Evolutionary conservation across 805 yeast species (phyloP), one percentile per base, ranked within the genome.

Genomic region (Candida vaughaniae): DNA sequence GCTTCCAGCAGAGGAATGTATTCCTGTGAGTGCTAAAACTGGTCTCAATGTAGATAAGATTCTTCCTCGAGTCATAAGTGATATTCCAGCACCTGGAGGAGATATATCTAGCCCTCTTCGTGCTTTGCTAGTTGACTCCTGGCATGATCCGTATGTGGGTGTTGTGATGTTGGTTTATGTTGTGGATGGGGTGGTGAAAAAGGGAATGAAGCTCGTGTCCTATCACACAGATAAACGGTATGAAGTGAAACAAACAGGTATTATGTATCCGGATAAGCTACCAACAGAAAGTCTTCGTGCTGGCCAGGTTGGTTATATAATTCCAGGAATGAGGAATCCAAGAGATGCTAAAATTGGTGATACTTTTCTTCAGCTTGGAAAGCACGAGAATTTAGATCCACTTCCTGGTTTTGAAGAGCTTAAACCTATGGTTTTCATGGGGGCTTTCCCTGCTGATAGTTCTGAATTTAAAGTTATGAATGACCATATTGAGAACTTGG

Each of bases 391-490:
- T 1, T 80, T 85, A 2, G 86, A 81, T 45, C 82, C 96, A 1
- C 69, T 91, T 17, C 96, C 95, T 1, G 98, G 98, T 1, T 93
- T 91, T 58, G 97, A 90, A 60, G 96, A 88, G 51, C 90, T 95
- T 1, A 90, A 93, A 59, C 96, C 98, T 1, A 93, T 93, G 98
- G 98, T 91, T 6, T 93, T 91, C 58, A 95, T 91, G 33, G 98
- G 98, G 10, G 99, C 98, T 0, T 91, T 88, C 51, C 98, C 99
- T 0, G 93, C 96, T 0, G 96, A 91, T 52, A 96, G 96, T 4
- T 75, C 83, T 0, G 96, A 91, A 51, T 91, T 91, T 58, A 85
- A 85, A 43, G 82, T 77, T 18, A 72, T 91, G 69, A 95, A 93
- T 53, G 98, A 93, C 51, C 83, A 89, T 56, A 79, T 91, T 60